A percentile compares a stretch with the other conserved stretches of the same genome.
phyloP scores from a whole-genome alignment of 495 filamentous ascomycete genomes.

The Astrothelium macrocarpum region DNA sequence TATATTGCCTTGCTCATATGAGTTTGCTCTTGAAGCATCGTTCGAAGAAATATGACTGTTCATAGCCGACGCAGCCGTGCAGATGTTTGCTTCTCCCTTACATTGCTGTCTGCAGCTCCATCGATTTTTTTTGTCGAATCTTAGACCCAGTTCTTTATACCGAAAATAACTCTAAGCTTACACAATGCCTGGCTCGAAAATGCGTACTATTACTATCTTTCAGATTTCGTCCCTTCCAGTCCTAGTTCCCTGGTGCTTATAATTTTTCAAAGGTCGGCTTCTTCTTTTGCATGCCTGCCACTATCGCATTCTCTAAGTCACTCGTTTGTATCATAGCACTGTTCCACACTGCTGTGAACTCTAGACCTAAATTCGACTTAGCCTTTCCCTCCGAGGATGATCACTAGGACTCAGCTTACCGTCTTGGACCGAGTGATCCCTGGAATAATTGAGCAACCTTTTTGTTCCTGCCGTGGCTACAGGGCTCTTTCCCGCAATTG shows the following conservation, averaged over 20 bases:
- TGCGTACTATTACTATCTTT: too few relatives aligned
- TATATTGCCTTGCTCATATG: not conserved
- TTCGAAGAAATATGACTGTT: too few relatives aligned
- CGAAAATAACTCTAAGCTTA: too few relatives aligned
- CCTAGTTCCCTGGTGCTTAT: too few relatives aligned
- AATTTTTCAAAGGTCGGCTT: slow-evolving; percentile 83
- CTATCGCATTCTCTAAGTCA: slow-evolving; percentile 64
- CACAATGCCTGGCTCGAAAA: too few relatives aligned
- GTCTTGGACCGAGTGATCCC: slow-evolving; percentile 68
- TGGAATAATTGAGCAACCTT: slow-evolving; percentile 76
- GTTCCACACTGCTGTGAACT: slow-evolving; percentile 85
- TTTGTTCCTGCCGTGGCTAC: slow-evolving; percentile 91
- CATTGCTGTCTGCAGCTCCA: too few relatives aligned
- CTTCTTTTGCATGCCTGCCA: slow-evolving; percentile 67
- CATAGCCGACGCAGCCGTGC: too few relatives aligned
- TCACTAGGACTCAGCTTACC: slow-evolving; percentile 39
- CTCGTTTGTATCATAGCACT: slow-evolving; percentile 66
- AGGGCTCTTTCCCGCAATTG: slow-evolving; percentile 75
- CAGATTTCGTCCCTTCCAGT: too few relatives aligned
- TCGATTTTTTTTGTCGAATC: too few relatives aligned
- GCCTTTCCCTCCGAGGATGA: not conserved
- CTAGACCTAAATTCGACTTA: slow-evolving; percentile 44
- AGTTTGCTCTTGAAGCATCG: not conserved
- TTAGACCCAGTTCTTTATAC: too few relatives aligned
- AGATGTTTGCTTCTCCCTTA: too few relatives aligned